These are phyloP conservation scores for Trametes cingulata DNA, from an alignment of 768 basidiomycete genomes.

Conservation along the genomic window DNA sequence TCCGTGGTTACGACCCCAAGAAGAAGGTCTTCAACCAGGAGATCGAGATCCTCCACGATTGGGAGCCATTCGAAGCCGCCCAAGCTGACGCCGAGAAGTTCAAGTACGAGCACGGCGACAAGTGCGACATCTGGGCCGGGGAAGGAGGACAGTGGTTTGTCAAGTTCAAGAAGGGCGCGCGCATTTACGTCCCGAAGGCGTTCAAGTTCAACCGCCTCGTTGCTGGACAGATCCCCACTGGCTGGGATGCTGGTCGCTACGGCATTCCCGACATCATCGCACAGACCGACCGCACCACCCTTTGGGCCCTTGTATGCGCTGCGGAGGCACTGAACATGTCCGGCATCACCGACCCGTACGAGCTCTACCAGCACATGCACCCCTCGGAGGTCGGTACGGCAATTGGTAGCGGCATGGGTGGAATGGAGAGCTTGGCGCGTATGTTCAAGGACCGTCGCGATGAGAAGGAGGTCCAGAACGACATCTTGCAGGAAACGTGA, in stretches of 20 bases:
- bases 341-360: conserved; percentile 97
- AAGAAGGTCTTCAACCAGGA: conserved; percentile 98
- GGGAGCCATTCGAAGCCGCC: conserved; percentile 93
- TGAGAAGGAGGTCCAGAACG: conserved; percentile 97
- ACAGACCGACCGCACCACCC: conserved; percentile 88
- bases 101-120: conserved; percentile 95
- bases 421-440: conserved; percentile 82
- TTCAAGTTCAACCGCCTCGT: conserved; percentile 93
- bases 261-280: conserved; percentile 97
- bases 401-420: conserved; percentile 98
- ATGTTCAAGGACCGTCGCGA: conserved; percentile 99
- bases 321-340: conserved; percentile 97
- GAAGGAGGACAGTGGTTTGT: conserved; percentile 96
- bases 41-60: conserved; percentile 92
- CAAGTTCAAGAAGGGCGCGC: conserved; percentile 98
- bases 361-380: conserved; percentile 95
- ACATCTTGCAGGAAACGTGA: conserved; percentile 96
- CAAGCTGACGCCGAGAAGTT: conserved; percentile 91
- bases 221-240: conserved; percentile 95
- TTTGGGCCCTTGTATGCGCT: conserved; percentile 94
- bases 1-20: conserved; percentile 97
- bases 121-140: conserved; percentile 92
- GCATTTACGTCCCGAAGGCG: conserved; percentile 90
- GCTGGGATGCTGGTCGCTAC: conserved; percentile 95
- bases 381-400: conserved; percentile 95